Base-by-base conservation (phyloP, 2,329 filamentous ascomycete species). In the Xylaria sp. region DNA sequence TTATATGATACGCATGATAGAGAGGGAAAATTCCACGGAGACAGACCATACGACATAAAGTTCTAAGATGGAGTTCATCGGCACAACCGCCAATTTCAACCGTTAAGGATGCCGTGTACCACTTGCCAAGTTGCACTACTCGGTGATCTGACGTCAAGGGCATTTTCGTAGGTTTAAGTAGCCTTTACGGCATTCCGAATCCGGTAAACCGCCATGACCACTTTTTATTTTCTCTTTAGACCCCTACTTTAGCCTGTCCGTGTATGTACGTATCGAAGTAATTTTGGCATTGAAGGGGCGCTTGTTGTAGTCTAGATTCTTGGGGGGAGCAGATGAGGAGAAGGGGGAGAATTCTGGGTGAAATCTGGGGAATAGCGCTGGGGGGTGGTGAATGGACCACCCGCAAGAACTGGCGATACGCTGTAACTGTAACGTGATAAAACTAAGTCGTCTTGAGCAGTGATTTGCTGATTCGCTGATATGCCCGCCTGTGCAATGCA, bases 161-260 rank as follows among this genome's bases (percentile, higher is more conserved):
- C 25, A 12, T 9, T 31, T 9, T 31, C 28, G 28, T 31, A 31
- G 28, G 9, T 9, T n/a, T n/a, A n/a, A n/a, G n/a, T n/a, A n/a
- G n/a, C n/a, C n/a, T n/a, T n/a, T 3, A 42, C 62, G 64, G 64
- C 37, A 52, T 66, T 57, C 64, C 61, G 7, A 21, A 66, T 53
- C n/a, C 2, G 53, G 64, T 8, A 64, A 64, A 6, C 63, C 63
- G 63, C 12, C 9, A 1, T 38, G 31, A 47, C 46, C 38, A 51
- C 56, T 46, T 38, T 59, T 43, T 43, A 21, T n/a, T 23, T 17
- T 55, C 3, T n/a, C n/a, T n/a, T n/a, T n/a, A n/a, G n/a, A n/a
- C n/a, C n/a, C n/a, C n/a, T n/a, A n/a, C n/a, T n/a, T n/a, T n/a
- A n/a, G n/a, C n/a, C n/a, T n/a, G n/a, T n/a, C n/a, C n/a, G n/a